Evolutionary conservation across 192 early-diverging fungal species (phyloP).

Genomic region (Podila minutissima): DNA sequence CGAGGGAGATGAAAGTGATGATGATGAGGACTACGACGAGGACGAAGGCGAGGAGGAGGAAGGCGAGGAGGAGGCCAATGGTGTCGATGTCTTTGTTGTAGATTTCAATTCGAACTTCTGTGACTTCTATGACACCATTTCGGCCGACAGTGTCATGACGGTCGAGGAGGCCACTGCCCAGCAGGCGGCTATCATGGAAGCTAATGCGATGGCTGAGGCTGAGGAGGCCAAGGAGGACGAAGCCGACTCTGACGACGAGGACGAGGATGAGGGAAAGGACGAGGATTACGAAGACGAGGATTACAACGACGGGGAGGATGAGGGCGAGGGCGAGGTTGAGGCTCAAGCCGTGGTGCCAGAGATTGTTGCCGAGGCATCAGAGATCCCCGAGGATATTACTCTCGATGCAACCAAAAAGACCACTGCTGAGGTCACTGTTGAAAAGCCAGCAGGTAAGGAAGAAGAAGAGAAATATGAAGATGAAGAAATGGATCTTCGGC

Average conservation of each 20-base stretch:
- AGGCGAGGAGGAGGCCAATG: background rate
- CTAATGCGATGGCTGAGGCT: conserved; percentile 3
- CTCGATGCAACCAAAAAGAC: background rate
- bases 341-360: background rate
- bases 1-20: background rate
- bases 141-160: background rate
- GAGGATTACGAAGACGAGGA: conserved; percentile 3
- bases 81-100: conserved; percentile 1
- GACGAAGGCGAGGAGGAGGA: conserved; percentile 3
- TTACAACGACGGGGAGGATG: background rate
- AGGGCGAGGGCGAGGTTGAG: background rate
- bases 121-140: background rate
- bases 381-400: background rate
- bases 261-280: background rate
- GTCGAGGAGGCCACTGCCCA: conserved; percentile 7
- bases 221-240: background rate
- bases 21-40: background rate
- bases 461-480: background rate
- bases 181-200: conserved; percentile 2
- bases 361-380: background rate
- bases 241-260: background rate
- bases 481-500: background rate
- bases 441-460: no score
- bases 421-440: background rate
- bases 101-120: background rate